Conservation (phyloP, 345 rosid species). For the Gossypium herbaceum region DNA sequence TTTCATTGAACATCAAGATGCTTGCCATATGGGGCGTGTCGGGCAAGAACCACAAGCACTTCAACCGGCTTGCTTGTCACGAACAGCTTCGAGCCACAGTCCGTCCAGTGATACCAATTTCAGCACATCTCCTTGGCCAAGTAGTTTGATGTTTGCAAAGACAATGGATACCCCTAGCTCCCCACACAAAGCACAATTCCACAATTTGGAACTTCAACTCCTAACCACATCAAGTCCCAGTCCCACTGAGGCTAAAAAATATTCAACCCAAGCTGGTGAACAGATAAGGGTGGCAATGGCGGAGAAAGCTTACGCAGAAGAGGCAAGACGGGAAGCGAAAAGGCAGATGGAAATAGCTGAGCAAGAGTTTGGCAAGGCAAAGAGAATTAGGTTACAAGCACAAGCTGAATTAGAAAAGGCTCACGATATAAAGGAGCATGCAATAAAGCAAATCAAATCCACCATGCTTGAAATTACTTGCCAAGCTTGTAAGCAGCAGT, state of each 20-base stretch:
- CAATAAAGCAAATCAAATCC: slow-evolving; percentile 57
- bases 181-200: slow-evolving; percentile 20
- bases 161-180: slow-evolving; percentile 31
- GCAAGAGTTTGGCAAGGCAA: slow-evolving; percentile 69
- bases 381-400: slow-evolving; percentile 69
- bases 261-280: slow-evolving; percentile 21
- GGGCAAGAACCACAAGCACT: slow-evolving; percentile 36
- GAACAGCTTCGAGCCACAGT: slow-evolving; percentile 63
- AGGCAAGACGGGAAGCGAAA: slow-evolving; percentile 59
- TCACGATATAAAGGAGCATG: slow-evolving; percentile 49
- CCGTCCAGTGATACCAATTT: slow-evolving; percentile 54
- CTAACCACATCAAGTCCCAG: slow-evolving; percentile 20
- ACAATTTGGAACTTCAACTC: slow-evolving; percentile 27
- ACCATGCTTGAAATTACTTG: slow-evolving; percentile 76
- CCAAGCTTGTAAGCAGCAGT: slow-evolving; percentile 63
- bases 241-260: neutral
- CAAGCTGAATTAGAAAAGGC: slow-evolving; percentile 73
- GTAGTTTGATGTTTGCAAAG: slow-evolving; percentile 30
- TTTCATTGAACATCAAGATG: slow-evolving; percentile 92
- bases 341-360: slow-evolving; percentile 77
- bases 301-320: slow-evolving; percentile 56
- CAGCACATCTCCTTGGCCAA: slow-evolving; percentile 39
- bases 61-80: slow-evolving; percentile 46
- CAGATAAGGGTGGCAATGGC: slow-evolving; percentile 49
- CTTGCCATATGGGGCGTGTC: slow-evolving; percentile 40